Base-by-base conservation (phyloP, 129 eudicot genomes). In the Chrysanthemum lavandulifolium region DNA sequence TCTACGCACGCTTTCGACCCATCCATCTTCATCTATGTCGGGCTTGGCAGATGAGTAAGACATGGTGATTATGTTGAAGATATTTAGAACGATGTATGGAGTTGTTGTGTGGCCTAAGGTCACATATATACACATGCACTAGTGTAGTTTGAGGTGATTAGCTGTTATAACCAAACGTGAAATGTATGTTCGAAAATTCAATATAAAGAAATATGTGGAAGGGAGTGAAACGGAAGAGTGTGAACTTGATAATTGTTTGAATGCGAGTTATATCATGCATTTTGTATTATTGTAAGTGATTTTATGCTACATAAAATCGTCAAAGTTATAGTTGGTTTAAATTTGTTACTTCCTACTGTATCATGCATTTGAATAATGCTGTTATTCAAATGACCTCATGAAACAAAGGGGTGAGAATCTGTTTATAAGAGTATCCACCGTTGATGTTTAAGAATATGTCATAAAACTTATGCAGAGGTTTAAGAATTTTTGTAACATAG, bases 1-100 rank as follows among this genome's bases (percentile, higher is more conserved):
- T 79, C 19, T 78, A 81, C 72, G 60, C 72, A 68, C 23, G 72
- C 21, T 68, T 68, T 49, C 16, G 1, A 68, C 21, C 60, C 60
- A 68, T 19, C 16, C 33, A 9, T 59, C 14, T 8, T 59, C 40
- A 2, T 74, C 71, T n/a, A 74, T 31, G 51, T 51, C 47, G 6
- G 40, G 0, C 33, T 29, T 49, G 10, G 69, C 7, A 59, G 43
- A 71, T 15, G 76, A 71, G 67, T 58, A 40, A 15, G 67, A 58
- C 19, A 13, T 58, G 6, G 55, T 2, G 67, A 19, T 33, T n/a
- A 15, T 73, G 5, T 0, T 68, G 13, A 3, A 43, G 77, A 61
- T 59, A 60, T 60, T 56, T 33, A 36, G 65, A 43, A 40, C 48
- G 4, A 60, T 73, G 77, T 60, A 21, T 56, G 55, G 52, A 57